Base-by-base conservation (phyloP, 1,139 yeast species). In the Wickerhamiella pararugosa region DNA sequence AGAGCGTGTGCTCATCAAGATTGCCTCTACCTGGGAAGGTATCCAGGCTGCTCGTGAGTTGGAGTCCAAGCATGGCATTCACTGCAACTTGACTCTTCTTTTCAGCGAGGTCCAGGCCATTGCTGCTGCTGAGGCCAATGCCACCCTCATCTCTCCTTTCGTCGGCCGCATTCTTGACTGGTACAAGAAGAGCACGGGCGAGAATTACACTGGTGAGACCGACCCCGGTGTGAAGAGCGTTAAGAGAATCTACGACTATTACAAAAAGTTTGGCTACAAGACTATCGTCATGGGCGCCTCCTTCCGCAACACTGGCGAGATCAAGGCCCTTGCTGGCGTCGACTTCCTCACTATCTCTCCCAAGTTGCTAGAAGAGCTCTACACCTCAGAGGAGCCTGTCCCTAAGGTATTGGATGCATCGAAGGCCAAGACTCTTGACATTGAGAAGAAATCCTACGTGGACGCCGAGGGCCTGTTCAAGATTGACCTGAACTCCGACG, bases 201-300 rank as follows among this genome's bases (percentile, higher is more conserved):
- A 86, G 75, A 72, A 76, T 48, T 90, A 80, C 75, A 69, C 75
- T 43, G 69, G 71, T 53, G 66, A 64, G 47, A 93, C 79, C 63
- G 98, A 90, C 68, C 98, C 98, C 52, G 99, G 98, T 80, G 98
- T 90, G 51, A 49, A 70, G 48, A 84, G 96, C 42, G 99, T 90
- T 57, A 79, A 77, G 66, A 62, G 62, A 49, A 90, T 90, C 65
- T 90, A 65, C 83, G 82, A 87, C 81, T 90, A 90, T 79, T 90
- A 90, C 82, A 90, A 90, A 79, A 90, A 90, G 73, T 84, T 66
- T 67, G 92, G 79, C 55, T 90, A 90, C 78, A 73, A 90, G 60
- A 90, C 98, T 66, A 87, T 90, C 64, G 98, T 90, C 61, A 90
- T 90, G 98, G 99, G 98, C 67, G 99, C 99, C 50, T 87, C 97